Evolutionary conservation across 2,329 filamentous ascomycete species (phyloP), one percentile per base, ranked within the genome.

Genomic region (Zalaria obscura): DNA sequence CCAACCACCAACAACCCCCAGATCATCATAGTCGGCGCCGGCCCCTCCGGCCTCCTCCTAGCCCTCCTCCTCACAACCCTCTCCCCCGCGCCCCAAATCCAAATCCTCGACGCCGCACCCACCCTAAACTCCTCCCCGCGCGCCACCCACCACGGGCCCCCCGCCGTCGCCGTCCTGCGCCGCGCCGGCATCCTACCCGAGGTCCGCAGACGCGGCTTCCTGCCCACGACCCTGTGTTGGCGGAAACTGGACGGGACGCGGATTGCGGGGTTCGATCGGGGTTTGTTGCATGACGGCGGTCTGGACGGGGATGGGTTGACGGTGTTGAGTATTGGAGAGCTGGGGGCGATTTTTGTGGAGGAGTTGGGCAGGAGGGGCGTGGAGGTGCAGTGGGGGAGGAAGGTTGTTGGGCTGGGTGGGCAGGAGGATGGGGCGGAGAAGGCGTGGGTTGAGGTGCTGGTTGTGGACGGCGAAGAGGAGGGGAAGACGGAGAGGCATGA

Each of bases 171-270:
- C 33, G 74, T 76, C 44, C 65, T 81, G 38, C 53, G 62, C 34
- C 67, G 72, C n/a, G 76, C 76, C 0, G 76, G 76, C 1, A 67
- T 80, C 7, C 58, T 79, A 11, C 66, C 69, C n/a, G 65, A 70
- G 49, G 59, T 72, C 9, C 60, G 61, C 25, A 51, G 54, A 5
- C 54, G 59, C 11, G 65, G 68, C 26, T 60, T 70, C 41, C 52
- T 59, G 11, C 61, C 66, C 25, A 53, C 55, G 39, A 56, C 59
- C 10, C 59, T 69, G 39, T 64, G 61, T 46, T 70, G 67, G 67
- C 52, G 68, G 5, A 59, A 67, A 41, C 51, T 62, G 5, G 50
- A 6, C 32, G 50, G 3, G 44, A 47, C 7, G 48, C 48, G 8
- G 50, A 52, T 45, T 47, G 48, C 5, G 47, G 47, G 48, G 35